Evolutionary conservation across 345 rosid species (phyloP), one percentile per base, ranked within the genome.

Genomic region (Cardamine resedifolia): DNA sequence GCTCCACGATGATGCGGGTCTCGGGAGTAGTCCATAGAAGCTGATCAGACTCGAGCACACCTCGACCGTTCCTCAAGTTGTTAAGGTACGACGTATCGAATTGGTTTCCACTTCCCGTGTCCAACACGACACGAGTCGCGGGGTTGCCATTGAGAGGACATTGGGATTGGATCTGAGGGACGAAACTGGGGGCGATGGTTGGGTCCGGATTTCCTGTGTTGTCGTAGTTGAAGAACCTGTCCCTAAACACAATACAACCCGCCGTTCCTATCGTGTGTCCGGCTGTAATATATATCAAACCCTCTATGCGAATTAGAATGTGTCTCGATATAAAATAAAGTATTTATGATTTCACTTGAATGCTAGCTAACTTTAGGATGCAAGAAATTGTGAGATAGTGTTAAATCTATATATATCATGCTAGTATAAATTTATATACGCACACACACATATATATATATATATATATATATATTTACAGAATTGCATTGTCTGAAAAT

Each of bases 251-350:
- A 55, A 49, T 78, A 77, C 91, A 88, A 2, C 84, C 81, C 52
- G 84, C 58, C 4, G 91, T 86, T 51, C 91, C 91, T 38, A 86
- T 81, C 26, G 90, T 86, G 75, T 89, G 96, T 31, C 81, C 89
- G 28, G 85, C 91, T 89, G 77, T 45, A n/a, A n/a, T 66, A 58
- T 24, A 65, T 38, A 23, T 11, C 50, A 34, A 73, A 24, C 1
- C 39, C 64, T 55, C 58, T 45, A 6, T 18, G 4, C 36, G 8
- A 6, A 10, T 73, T 64, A 34, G 64, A 64, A 8, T 7, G 26
- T 10, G 21, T 61, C 38, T 23, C 74, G 5, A 7, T 10, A 41
- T 7, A 19, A 2, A 20, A 56, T 0, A 56, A 20, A 5, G 19
- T 33, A 47, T 31, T 58, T 16, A 26, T n/a, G 33, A 30, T 10